Evolutionary conservation across 495 filamentous ascomycete genomes (phyloP).

Genomic region (Aspergillus cristatus): DNA sequence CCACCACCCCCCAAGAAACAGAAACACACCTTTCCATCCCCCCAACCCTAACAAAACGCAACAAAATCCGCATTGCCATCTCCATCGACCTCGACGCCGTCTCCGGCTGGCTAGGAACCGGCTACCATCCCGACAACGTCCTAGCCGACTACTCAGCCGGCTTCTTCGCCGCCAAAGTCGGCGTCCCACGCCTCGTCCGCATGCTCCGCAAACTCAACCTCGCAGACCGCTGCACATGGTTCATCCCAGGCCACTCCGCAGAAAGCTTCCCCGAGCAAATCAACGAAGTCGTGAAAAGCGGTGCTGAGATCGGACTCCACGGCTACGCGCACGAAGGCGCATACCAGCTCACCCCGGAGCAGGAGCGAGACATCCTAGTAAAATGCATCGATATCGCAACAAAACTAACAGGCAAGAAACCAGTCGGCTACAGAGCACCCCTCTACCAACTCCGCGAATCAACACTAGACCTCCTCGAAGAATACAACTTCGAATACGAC

Average conservation of each 20-base stretch:
- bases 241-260: slow-evolving; percentile 53
- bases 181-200: slow-evolving; percentile 49
- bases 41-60: slow-evolving; percentile 14
- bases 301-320: slow-evolving; percentile 51
- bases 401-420: slow-evolving; percentile 42
- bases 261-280: slow-evolving; percentile 51
- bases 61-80: slow-evolving; percentile 41
- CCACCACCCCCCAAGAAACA: not conserved
- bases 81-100: slow-evolving; percentile 55
- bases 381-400: slow-evolving; percentile 44
- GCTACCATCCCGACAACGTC: slow-evolving; percentile 36
- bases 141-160: slow-evolving; percentile 51
- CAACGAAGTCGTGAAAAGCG: slow-evolving; percentile 42
- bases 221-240: slow-evolving; percentile 49
- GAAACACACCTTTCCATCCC: slow-evolving; percentile 13
- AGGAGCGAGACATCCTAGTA: slow-evolving; percentile 47
- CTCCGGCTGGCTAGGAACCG: slow-evolving; percentile 51
- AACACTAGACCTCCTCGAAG: slow-evolving; percentile 45
- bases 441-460: slow-evolving; percentile 48
- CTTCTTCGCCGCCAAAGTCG: slow-evolving; percentile 50
- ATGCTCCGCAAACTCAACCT: slow-evolving; percentile 47
- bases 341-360: slow-evolving; percentile 43
- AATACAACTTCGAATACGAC: slow-evolving; percentile 49
- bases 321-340: slow-evolving; percentile 54
- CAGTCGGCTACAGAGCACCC: slow-evolving; percentile 48